Evolutionary conservation across 1,139 yeast genomes (phyloP).

Genomic region (Debaryomyces robertsiae): DNA sequence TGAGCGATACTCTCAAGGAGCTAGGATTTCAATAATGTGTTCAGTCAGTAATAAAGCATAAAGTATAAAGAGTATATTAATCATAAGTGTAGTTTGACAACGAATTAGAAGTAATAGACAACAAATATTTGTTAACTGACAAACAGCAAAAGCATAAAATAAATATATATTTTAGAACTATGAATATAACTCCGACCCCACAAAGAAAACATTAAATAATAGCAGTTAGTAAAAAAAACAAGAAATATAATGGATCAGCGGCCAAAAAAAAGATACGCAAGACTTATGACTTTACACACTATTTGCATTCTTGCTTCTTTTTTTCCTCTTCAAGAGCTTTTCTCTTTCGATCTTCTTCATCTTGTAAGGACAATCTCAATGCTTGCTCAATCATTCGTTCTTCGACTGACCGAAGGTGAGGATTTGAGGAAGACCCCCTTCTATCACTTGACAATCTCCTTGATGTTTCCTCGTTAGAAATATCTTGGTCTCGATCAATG

Average conservation of each 20-base stretch:
- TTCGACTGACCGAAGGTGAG: conserved; percentile 47
- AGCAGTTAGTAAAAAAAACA: background rate
- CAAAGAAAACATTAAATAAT: background rate
- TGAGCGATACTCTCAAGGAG: conserved; percentile 55
- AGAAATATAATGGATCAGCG: background rate
- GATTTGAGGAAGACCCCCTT: conserved; percentile 16
- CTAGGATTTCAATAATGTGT: conserved; percentile 26
- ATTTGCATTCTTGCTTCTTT: conserved; percentile 6
- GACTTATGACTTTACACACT: background rate
- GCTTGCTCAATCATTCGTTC: conserved; percentile 87
- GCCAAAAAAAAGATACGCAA: background rate
- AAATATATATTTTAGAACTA: too few species aligned
- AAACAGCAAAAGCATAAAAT: too few species aligned
- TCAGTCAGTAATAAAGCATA: background rate
- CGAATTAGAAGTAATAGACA: too few species aligned
- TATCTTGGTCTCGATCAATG: conserved; percentile 33
- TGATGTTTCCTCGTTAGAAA: conserved; percentile 14
- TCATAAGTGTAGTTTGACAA: too few species aligned
- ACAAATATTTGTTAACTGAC: too few species aligned
- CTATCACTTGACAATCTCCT: conserved; percentile 18
- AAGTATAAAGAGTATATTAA: background rate
- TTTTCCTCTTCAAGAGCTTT: conserved; percentile 22
- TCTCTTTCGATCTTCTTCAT: conserved; percentile 59
- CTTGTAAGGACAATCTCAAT: conserved; percentile 67
- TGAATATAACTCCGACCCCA: too few species aligned